Conservation (phyloP, 2,329 filamentous ascomycete species). For the Periconia digitata region DNA sequence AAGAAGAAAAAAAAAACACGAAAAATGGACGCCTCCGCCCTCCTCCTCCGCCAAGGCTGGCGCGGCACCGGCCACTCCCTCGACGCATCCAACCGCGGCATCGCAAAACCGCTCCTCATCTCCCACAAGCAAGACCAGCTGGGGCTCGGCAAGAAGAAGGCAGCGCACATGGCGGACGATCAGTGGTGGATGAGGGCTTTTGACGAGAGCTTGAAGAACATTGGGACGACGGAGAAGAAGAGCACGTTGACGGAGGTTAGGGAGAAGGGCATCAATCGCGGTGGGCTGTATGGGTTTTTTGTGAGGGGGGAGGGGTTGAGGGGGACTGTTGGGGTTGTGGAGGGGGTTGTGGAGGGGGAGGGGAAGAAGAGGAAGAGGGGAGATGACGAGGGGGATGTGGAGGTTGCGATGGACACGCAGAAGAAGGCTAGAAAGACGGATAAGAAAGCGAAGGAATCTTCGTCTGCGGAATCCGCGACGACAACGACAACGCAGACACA, state of each 20-base stretch:
- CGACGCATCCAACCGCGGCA: slow-evolving; percentile 73
- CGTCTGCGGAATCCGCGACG: background rate
- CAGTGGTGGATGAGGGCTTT: slow-evolving; percentile 98
- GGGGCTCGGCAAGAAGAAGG: slow-evolving; percentile 76
- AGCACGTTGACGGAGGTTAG: slow-evolving; percentile 54
- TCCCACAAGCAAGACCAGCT: slow-evolving; percentile 78
- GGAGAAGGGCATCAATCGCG: slow-evolving; percentile 50
- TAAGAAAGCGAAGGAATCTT: slow-evolving; percentile 8
- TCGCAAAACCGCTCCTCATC: slow-evolving; percentile 80
- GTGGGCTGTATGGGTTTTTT: slow-evolving; percentile 79
- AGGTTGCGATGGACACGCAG: slow-evolving; percentile 17
- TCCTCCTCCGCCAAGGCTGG: slow-evolving; percentile 87
- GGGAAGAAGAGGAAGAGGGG: slow-evolving; percentile 17
- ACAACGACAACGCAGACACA: background rate
- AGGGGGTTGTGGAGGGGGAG: slow-evolving; percentile 19
- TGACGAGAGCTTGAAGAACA: slow-evolving; percentile 81
- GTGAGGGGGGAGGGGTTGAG: slow-evolving; percentile 77
- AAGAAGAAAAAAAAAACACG: background rate
- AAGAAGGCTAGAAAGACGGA: slow-evolving; percentile 18
- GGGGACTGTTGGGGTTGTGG: slow-evolving; percentile 62
- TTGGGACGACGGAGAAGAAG: slow-evolving; percentile 47
- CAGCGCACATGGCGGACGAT: slow-evolving; percentile 60
- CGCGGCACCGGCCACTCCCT: slow-evolving; percentile 85
- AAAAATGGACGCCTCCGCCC: slow-evolving; percentile 78
- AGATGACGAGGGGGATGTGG: slow-evolving; percentile 18